Conservation (phyloP, 352 stramenopile species). For the Pythium sukuiense region DNA sequence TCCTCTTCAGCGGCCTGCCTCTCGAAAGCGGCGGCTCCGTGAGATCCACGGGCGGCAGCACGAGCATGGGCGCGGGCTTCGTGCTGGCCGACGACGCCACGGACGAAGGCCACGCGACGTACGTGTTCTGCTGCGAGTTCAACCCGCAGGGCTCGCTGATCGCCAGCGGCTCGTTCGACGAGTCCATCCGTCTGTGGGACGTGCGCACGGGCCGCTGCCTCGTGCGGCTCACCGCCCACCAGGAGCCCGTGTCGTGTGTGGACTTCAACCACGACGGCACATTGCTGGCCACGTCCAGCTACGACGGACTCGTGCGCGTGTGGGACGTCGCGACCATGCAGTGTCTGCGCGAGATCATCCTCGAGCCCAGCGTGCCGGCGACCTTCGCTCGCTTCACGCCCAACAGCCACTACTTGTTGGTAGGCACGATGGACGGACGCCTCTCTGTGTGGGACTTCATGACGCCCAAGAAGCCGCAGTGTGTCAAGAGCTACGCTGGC, state of each 20-base stretch:
- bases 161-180: constrained; percentile 90
- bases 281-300: constrained; percentile 84
- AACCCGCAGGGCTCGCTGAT: constrained; percentile 94
- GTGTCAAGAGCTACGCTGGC: constrained; percentile 67
- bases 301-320: constrained; percentile 86
- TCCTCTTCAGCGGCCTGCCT: constrained; percentile 34
- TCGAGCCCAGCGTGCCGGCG: constrained; percentile 53
- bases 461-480: constrained; percentile 49
- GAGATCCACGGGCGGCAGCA: constrained; percentile 7
- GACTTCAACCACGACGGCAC: constrained; percentile 95
- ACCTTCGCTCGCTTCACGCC: constrained; percentile 90
- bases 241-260: constrained; percentile 94
- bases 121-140: constrained; percentile 95
- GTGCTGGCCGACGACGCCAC: constrained; percentile 8
- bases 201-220: constrained; percentile 90
- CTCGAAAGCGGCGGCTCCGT: constrained; percentile 20
- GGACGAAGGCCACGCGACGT: constrained; percentile 88
- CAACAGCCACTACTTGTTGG: constrained; percentile 94
- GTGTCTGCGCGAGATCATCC: constrained; percentile 93
- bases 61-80: not conserved
- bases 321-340: constrained; percentile 97
- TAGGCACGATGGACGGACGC: constrained; percentile 89
- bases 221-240: constrained; percentile 89
- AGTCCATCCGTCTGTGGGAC: constrained; percentile 96
- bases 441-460: constrained; percentile 92